phyloP scores from a whole-genome alignment of 1,284 basidiomycete species.

The Fistulina hepatica region DNA sequence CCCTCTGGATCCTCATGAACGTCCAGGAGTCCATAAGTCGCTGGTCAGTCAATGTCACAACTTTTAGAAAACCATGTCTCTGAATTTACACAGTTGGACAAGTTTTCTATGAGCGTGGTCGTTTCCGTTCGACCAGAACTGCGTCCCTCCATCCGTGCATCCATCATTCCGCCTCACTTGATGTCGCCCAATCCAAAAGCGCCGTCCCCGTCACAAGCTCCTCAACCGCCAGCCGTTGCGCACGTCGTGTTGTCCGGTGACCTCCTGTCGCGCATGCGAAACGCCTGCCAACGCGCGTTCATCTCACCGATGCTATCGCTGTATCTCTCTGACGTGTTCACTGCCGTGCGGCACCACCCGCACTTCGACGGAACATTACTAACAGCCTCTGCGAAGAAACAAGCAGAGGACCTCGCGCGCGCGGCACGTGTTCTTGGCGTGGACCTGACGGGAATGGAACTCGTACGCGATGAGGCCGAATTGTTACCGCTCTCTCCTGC shows the following conservation, averaged over 20 bases:
- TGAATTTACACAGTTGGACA: constrained; percentile 45
- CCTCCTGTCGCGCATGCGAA: constrained; percentile 32
- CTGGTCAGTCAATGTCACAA: constrained; percentile 36
- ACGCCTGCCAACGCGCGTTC: constrained; percentile 28
- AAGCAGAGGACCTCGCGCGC: constrained; percentile 49
- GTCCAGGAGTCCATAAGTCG: constrained; percentile 50
- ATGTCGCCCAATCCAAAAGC: constrained; percentile 11
- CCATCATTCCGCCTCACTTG: constrained; percentile 22
- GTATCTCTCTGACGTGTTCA: constrained; percentile 61
- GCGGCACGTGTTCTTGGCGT: constrained; percentile 53
- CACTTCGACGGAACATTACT: constrained; percentile 59
- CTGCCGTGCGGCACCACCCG: constrained; percentile 59
- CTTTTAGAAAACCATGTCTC: constrained; percentile 1
- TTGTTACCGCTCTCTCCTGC: too few relatives aligned
- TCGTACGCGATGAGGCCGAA: constrained; percentile 13
- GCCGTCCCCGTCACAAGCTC: constrained; percentile 17
- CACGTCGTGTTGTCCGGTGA: too few relatives aligned
- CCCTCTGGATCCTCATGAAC: constrained; percentile 45
- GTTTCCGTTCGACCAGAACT: constrained; percentile 31
- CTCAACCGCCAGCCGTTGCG: constrained; percentile 24
- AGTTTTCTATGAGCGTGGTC: constrained; percentile 63
- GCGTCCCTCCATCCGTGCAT: constrained; percentile 14
- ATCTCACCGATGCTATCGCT: constrained; percentile 39
- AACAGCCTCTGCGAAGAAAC: constrained; percentile 44
- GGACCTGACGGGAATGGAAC: constrained; percentile 30